Conservation (phyloP, 2,329 filamentous ascomycete species). For the Basipetospora sp. region DNA sequence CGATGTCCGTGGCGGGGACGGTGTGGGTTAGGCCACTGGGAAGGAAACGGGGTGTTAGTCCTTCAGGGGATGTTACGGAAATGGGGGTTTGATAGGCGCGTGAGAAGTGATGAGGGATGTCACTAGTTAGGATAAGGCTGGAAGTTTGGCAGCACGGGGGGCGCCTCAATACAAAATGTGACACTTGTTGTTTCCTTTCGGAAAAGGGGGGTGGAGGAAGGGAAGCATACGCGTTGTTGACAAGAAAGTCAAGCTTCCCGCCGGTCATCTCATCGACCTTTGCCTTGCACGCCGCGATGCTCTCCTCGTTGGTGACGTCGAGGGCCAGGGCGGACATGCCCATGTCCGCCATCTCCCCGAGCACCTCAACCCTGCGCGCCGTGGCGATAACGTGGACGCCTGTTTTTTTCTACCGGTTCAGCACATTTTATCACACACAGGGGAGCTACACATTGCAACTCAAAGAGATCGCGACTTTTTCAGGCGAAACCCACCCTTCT, state of each 20-base stretch:
- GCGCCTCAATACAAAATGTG: conserved; percentile 12
- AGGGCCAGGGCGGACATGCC: conserved; percentile 36
- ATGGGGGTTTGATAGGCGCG: neutral
- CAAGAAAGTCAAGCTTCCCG: conserved; percentile 40
- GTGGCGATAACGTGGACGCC: conserved; percentile 43
- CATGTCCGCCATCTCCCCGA: conserved; percentile 27
- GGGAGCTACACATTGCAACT: neutral
- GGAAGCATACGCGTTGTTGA: conserved; percentile 40
- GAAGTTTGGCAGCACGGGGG: neutral
- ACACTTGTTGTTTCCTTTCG: too few relatives aligned
- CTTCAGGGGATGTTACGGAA: too few relatives aligned
- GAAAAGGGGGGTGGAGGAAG: conserved; percentile 1
- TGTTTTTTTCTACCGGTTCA: conserved; percentile 10
- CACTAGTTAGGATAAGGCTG: too few relatives aligned
- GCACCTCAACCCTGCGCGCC: conserved; percentile 33
- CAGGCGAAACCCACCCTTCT: conserved; percentile 25
- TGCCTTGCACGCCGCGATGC: conserved; percentile 32
- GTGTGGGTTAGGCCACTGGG: conserved; percentile 35
- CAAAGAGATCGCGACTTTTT: too few relatives aligned
- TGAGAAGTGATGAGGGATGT: neutral
- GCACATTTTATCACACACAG: too few relatives aligned
- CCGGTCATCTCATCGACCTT: conserved; percentile 33
- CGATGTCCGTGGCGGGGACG: conserved; percentile 36
- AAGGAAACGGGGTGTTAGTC: too few relatives aligned
- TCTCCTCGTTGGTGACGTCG: conserved; percentile 37